Percentiles rank a stretch among this genome's conserved stretches.
Conservation (phyloP, 2,329 filamentous ascomycete genomes). For the Ophiocordyceps sinensis region DNA sequence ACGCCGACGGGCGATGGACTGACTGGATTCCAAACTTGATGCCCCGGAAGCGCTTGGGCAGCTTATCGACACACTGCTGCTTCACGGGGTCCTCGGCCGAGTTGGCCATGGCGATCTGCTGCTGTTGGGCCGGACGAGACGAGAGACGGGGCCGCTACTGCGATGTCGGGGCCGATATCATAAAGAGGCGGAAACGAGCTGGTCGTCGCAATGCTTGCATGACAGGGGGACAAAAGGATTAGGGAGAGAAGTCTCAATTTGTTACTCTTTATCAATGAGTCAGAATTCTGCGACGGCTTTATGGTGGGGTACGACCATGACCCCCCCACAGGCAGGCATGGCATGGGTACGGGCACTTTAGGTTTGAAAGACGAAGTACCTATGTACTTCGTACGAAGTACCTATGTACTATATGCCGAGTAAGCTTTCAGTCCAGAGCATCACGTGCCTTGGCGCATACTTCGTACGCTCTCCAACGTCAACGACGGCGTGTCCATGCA, state of each 20-base stretch:
- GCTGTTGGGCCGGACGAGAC: background rate
- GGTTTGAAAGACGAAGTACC: too few relatives aligned
- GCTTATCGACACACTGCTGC: conserved; percentile 72
- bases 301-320: conserved; percentile 1
- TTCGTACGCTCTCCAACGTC: too few relatives aligned
- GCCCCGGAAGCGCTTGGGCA: conserved; percentile 80
- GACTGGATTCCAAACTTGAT: conserved; percentile 86
- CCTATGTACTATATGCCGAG: too few relatives aligned
- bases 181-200: conserved; percentile 1
- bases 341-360: background rate
- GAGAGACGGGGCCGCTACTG: background rate
- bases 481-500: too few relatives aligned
- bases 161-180: conserved; percentile 1
- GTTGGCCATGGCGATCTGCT: conserved; percentile 1
- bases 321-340: background rate
- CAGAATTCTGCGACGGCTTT: conserved; percentile 1
- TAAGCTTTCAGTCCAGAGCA: too few relatives aligned
- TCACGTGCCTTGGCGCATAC: too few relatives aligned
- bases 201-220: conserved; percentile 4
- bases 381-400: too few relatives aligned
- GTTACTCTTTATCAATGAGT: background rate
- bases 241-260: too few relatives aligned
- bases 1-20: conserved; percentile 12
- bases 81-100: conserved; percentile 28
- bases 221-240: background rate